These are phyloP conservation scores for Ustilago trichophora DNA, from an alignment of 1,284 basidiomycete species.

Conservation along the genomic window DNA sequence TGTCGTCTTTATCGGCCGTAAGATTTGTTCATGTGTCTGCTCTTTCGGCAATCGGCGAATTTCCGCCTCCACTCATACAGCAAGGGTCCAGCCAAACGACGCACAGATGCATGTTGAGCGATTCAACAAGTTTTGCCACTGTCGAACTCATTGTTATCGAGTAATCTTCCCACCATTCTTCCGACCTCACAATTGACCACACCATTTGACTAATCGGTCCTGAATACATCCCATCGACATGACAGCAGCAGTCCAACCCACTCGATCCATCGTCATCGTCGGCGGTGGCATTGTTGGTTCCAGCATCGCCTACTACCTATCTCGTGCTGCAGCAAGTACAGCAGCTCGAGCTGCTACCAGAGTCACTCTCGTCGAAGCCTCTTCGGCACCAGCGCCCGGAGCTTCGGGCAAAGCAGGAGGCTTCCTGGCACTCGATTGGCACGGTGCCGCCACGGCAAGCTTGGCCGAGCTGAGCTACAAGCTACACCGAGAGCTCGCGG, in stretches of 20 bases:
- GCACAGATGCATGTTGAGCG: conserved; percentile 5
- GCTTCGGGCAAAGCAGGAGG: conserved; percentile 92
- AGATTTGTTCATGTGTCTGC: too few relatives aligned
- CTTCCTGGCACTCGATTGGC: conserved; percentile 84
- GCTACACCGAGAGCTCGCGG: conserved; percentile 81
- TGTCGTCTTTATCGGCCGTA: too few relatives aligned
- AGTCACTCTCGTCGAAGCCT: conserved; percentile 79
- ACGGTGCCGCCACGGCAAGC: conserved; percentile 67
- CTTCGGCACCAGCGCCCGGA: conserved; percentile 70
- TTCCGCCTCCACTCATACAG: too few relatives aligned
- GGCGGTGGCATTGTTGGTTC: conserved; percentile 80
- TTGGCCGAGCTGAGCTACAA: conserved; percentile 80
- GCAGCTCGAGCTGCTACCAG: conserved; percentile 19
- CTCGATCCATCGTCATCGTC: conserved; percentile 59
- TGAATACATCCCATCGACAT: too few relatives aligned
- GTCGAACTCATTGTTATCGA: too few relatives aligned
- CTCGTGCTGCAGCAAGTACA: too few relatives aligned
- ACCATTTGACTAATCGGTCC: too few relatives aligned
- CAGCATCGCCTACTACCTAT: conserved; percentile 81
- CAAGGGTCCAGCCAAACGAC: conserved; percentile 4
- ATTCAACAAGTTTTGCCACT: conserved; percentile 21
- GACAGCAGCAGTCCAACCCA: conserved; percentile 16
- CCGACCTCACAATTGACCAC: too few relatives aligned
- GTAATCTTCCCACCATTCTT: too few relatives aligned
- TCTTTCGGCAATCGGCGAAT: too few relatives aligned